A percentile compares a stretch with the other conserved stretches of the same genome.
phyloP scores from a whole-genome alignment of 108 stramenopile genomes.

The Fragilaria crotonensis region DNA sequence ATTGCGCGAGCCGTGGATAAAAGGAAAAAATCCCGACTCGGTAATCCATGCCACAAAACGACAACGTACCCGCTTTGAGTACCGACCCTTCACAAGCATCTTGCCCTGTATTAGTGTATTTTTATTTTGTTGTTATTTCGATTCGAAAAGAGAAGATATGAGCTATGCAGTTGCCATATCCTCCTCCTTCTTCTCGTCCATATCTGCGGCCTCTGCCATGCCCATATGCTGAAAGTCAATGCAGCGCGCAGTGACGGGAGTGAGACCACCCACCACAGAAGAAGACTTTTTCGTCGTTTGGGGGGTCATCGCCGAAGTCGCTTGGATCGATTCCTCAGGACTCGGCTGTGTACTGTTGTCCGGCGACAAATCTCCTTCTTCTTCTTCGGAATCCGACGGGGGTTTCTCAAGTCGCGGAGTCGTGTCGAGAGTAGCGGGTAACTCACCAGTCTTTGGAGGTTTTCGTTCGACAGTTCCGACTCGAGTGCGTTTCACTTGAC shows the following conservation, averaged over 20 bases:
- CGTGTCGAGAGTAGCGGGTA: neutral
- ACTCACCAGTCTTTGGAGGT: neutral
- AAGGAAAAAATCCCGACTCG: no score
- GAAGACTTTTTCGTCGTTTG: neutral
- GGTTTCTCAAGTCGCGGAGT: neutral
- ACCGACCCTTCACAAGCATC: no score
- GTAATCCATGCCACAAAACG: no score
- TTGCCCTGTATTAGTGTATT: no score
- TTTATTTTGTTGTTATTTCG: no score
- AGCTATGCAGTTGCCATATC: no score
- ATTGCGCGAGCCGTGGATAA: no score
- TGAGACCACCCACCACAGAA: conserved; percentile 13
- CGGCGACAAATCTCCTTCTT: neutral
- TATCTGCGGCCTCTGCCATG: conserved; percentile 7
- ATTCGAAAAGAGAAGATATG: no score
- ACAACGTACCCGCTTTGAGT: no score
- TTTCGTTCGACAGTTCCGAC: conserved; percentile 19
- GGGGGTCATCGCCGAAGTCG: neutral
- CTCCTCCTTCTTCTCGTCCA: neutral
- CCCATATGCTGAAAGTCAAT: conserved; percentile 34
- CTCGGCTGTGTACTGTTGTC: neutral
- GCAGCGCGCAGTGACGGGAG: conserved; percentile 35
- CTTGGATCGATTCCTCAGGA: neutral
- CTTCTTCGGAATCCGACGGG: neutral
- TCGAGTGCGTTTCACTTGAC: conserved; percentile 21